Evolutionary conservation across 2,329 filamentous ascomycete genomes (phyloP), one percentile per base, ranked within the genome.

Genomic region (Phialocephala subalpina): DNA sequence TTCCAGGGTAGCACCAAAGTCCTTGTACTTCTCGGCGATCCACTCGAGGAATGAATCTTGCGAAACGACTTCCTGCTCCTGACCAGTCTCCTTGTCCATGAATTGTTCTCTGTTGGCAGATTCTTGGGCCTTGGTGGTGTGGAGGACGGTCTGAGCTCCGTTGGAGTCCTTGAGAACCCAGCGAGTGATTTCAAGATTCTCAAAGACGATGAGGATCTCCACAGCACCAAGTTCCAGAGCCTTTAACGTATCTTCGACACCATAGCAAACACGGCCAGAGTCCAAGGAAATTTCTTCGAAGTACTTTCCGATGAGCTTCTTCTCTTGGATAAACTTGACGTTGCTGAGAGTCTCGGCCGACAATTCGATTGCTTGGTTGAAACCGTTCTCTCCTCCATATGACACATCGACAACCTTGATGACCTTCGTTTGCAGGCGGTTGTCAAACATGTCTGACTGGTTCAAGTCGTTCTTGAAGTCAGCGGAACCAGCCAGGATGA

Each of bases 391-490:
- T 74, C 96, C 96, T 80, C 96, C 96, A 77, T 99, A 99, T 16
- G 95, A 98, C 53, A 99, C 97, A 79, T 99, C 96, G 40, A 99
- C 97, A 53, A 99, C 92, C 84, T 99, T 99, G 87, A 99, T 98
- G 77, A 99, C 96, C 86, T 99, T 99, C 78, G 89, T 83, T 75
- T 92, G 89, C 63, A 99, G 87, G 80, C 96, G 94, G 77, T 90
- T 87, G 80, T 99, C 96, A 80, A 99, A 99, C 86, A 99, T 86
- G 80, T 99, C 96, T 67, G 96, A 98, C 76, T 92, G 93, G 82
- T 98, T 98, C 62, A 99, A 86, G 78, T 99, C 96, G 82, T 97
- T 98, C 86, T 99, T 99, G 90, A 99, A 99, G 82, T 99, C 96
- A 77, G 96, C 96, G 38, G 94, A 97, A 85, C 96, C 96, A 70